These are phyloP conservation scores for Ceratocystiopsis brevicomis DNA, from an alignment of 2,329 filamentous ascomycete genomes.

Conservation along the genomic window DNA sequence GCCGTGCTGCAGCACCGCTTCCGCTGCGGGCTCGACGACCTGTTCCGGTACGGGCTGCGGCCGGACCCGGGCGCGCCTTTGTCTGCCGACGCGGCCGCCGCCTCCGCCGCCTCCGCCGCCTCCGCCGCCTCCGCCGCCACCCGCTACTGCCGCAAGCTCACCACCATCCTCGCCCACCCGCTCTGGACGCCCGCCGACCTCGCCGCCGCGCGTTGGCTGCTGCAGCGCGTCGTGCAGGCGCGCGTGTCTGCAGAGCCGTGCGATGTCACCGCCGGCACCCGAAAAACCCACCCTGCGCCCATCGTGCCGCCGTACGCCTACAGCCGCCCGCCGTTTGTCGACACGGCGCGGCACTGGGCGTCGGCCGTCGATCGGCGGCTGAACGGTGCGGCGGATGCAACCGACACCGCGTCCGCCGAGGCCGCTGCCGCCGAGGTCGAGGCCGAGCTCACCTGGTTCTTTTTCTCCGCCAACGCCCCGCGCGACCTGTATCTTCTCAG, in stretches of 20 bases:
- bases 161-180: constrained; percentile 5
- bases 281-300: constrained; percentile 1
- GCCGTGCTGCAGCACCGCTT: constrained; percentile 7
- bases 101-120: background rate
- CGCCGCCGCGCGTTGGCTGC: constrained; percentile 5
- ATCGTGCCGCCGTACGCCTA: constrained; percentile 7
- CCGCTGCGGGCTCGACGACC: constrained; percentile 6
- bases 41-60: constrained; percentile 9
- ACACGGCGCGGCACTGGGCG: constrained; percentile 4
- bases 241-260: background rate
- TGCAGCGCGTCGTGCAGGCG: constrained; percentile 7
- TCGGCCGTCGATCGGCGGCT: background rate
- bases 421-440: background rate
- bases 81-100: background rate
- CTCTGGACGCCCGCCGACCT: constrained; percentile 5
- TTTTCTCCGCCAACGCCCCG: constrained; percentile 2
- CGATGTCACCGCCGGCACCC: background rate
- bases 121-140: background rate
- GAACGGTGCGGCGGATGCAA: background rate
- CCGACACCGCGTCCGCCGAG: background rate
- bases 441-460: constrained; percentile 4
- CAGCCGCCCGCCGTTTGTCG: constrained; percentile 1
- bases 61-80: background rate
- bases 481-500: constrained; percentile 5
- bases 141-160: constrained; percentile 5